Evolutionary conservation across 1,139 yeast species (phyloP).

Genomic region (Candida sojae): DNA sequence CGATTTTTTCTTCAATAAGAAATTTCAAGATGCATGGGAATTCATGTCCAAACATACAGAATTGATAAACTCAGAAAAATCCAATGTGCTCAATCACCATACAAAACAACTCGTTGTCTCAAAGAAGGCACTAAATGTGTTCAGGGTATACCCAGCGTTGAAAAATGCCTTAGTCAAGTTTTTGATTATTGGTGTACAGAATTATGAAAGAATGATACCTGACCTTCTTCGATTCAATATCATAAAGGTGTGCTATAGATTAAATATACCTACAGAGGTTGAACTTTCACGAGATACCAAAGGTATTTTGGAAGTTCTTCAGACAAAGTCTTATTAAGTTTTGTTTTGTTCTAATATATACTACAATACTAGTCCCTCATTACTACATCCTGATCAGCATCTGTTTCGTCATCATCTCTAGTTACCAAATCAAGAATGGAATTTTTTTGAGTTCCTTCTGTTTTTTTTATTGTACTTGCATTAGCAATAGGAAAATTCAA

Average conservation of each 20-base stretch:
- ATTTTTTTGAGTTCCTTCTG: conserved; percentile 26
- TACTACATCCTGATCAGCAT: conserved; percentile 18
- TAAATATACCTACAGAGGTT: conserved; percentile 26
- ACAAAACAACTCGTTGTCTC: conserved; percentile 5
- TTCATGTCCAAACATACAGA: conserved; percentile 22
- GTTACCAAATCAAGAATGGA: conserved; percentile 39
- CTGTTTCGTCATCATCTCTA: conserved; percentile 18
- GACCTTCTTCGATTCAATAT: conserved; percentile 34
- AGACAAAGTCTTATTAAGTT: conserved; percentile 7
- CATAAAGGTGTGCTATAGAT: conserved; percentile 23
- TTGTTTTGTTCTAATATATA: background rate
- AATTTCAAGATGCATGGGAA: conserved; percentile 41
- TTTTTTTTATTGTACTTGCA: conserved; percentile 9
- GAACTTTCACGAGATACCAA: conserved; percentile 27
- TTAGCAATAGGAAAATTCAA: conserved; percentile 24
- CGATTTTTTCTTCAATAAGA: conserved; percentile 35
- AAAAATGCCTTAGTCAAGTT: conserved; percentile 17
- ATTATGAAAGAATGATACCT: conserved; percentile 34
- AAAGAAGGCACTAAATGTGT: conserved; percentile 9
- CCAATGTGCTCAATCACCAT: background rate
- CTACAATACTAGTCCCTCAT: conserved; percentile 16
- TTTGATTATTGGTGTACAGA: conserved; percentile 31
- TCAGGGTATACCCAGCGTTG: conserved; percentile 10
- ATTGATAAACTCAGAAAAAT: conserved; percentile 10
- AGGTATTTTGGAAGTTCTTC: conserved; percentile 35